Percentiles rank a stretch among this genome's conserved stretches.
phyloP scores from a whole-genome alignment of 2,329 filamentous ascomycete species.

The Plectosphaerella cucumerina region DNA sequence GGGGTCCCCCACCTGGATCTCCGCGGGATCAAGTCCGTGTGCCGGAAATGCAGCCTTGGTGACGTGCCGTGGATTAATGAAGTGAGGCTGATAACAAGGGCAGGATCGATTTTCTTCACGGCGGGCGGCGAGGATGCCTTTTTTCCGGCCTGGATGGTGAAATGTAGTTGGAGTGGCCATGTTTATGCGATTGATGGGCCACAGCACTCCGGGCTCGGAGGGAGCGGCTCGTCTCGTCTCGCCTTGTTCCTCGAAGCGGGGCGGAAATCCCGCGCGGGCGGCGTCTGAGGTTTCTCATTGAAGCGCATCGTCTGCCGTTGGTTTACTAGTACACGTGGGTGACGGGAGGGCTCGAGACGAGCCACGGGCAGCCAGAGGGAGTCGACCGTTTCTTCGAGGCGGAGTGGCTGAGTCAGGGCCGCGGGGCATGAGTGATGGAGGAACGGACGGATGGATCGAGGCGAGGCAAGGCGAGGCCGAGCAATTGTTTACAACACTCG shows the following conservation, averaged over 20 bases:
- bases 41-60: no score
- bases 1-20: no score
- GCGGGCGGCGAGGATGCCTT: background rate
- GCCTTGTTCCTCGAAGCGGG: no score
- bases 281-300: background rate
- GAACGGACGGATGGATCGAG: background rate
- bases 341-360: background rate
- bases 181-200: background rate
- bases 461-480: no score
- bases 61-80: no score
- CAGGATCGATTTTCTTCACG: background rate
- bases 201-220: background rate
- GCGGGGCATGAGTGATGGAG: background rate
- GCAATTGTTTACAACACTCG: no score
- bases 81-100: no score
- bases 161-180: no score
- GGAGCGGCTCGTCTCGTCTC: no score
- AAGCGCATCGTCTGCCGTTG: background rate
- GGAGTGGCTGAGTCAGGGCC: background rate
- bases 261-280: background rate
- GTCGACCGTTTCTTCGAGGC: background rate
- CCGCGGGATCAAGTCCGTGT: no score
- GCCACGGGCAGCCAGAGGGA: background rate
- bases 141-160: no score
- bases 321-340: background rate